Evolutionary conservation across 1,284 basidiomycete genomes (phyloP).

Genomic region (Athelia sp.): DNA sequence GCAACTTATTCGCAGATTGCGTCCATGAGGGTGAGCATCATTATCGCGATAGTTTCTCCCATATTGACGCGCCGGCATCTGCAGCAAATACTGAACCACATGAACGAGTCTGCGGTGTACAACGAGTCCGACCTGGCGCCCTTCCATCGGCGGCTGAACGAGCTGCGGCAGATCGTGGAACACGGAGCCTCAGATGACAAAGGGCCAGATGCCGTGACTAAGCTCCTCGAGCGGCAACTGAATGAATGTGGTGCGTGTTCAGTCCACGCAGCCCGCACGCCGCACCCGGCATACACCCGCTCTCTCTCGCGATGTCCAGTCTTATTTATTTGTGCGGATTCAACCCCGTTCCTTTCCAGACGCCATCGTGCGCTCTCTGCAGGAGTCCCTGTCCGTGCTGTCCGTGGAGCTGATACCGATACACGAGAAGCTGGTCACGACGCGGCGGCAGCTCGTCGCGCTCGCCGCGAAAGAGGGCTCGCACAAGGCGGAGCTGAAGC

Average conservation of each 20-base stretch:
- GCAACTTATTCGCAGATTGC: conserved; percentile 93
- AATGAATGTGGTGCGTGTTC: conserved; percentile 80
- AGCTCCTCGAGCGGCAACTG: conserved; percentile 86
- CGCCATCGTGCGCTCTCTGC: conserved; percentile 67
- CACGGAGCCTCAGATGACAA: conserved; percentile 78
- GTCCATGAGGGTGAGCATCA: conserved; percentile 81
- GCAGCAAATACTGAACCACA: conserved; percentile 89
- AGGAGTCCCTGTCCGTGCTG: conserved; percentile 81
- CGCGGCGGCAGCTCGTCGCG: conserved; percentile 86
- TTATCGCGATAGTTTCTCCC: not conserved
- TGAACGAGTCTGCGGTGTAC: conserved; percentile 92
- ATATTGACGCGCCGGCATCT: conserved; percentile 10
- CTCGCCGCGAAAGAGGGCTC: conserved; percentile 85
- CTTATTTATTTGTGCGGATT: conserved; percentile 7
- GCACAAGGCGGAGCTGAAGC: conserved; percentile 85
- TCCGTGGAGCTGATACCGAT: conserved; percentile 86
- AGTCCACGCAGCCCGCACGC: not conserved
- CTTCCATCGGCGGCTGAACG: conserved; percentile 74
- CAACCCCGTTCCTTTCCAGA: conserved; percentile 40
- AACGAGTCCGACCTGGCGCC: conserved; percentile 86
- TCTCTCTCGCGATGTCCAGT: not conserved
- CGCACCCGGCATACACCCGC: not conserved
- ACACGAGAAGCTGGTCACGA: conserved; percentile 84
- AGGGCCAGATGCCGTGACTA: conserved; percentile 85
- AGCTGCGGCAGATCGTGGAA: conserved; percentile 80